Base-by-base conservation (phyloP, 177 flowering plant species). In the Tripterygium wilfordii region DNA sequence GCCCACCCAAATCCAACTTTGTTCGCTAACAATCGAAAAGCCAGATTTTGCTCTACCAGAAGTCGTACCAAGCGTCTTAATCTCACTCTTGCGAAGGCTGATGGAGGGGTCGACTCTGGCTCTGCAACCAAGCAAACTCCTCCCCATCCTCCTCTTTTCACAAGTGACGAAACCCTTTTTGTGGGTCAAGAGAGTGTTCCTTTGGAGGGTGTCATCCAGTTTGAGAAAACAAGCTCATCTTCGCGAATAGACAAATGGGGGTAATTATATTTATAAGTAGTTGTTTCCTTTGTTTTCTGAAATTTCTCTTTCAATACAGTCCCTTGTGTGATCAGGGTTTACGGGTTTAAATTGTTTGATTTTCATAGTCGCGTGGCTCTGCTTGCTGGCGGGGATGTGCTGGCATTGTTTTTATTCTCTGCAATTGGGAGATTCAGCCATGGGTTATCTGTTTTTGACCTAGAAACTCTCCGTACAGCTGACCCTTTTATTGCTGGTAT, bases 171-270 rank as follows among this genome's bases (percentile, higher is more conserved):
- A 30, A 57, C 78, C 3, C 68, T 78, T 12, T 51, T 73, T 17
- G 79, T 80, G 4, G 81, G 78, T 17, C 66, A 70, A 37, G 86
- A 80, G 5, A 51, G 49, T 32, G 79, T 88, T 42, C 90, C 96
- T 32, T 63, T 88, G 35, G 98, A 91, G 60, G 96, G 98, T n/a
- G 98, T 85, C 10, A 91, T 91, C 68, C 96, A 80, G 65, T 80
- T 82, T 53, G 96, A 85, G 10, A 87, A 84, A 60, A 33, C 39
- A 41, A 30, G 33, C 33, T 30, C 33, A 30, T 63, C 67, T 58
- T 51, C 79, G 9, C 61, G 63, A 24, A 12, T 82, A 0, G 49
- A 62, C 8, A 79, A 76, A 73, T 87, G 97, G 96, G 96, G 94
- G 97, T 86, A 63, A 49, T 22, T 42, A 0, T 8, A 4, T 35